Evolutionary conservation across 441 rosid species (phyloP), one percentile per base, ranked within the genome.

Genomic region (Pelargonium citronellum): DNA sequence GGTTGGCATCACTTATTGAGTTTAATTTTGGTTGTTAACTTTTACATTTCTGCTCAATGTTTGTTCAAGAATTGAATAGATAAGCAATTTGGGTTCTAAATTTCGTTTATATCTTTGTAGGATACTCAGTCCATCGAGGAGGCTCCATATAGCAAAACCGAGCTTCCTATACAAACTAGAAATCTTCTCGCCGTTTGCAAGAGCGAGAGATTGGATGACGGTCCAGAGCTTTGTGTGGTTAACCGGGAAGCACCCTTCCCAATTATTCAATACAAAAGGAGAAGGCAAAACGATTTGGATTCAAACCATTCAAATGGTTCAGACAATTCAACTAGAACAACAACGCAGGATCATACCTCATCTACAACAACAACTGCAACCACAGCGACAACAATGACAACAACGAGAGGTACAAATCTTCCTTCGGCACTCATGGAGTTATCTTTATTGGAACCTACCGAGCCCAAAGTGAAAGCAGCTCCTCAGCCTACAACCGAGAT

Each of bases 361-460:
- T 91, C 96, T 55, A 85, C 92, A 43, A 86, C 84, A 70, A 86
- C 88, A 16, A 82, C 95, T 27, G 86, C 85, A 72, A 75, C 81
- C 6, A 77, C 79, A 67, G 30, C 74, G 12, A 67, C 67, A 34
- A 11, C 72, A 60, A 68, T 63, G 43, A 69, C 83, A 3, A 43
- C 47, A 43, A 43, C 1, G 12, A 1, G 5, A 2, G n/a, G 12
- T 11, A 85, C 95, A 11, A 65, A 90, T 69, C 66, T 74, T 8
- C 66, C 72, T 5, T 91, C 96, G 51, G 88, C 98, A 2, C 73
- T 91, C 63, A 72, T 93, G 73, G 97, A 93, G 75, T 87, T 89
- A 70, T 82, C 91, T 24, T 85, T 86, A 7, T 83, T 88, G 95
- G 97, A 89, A 69, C 74, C 89, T 15, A 51, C 78, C 37, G 84